A percentile compares a stretch with the other conserved stretches of the same genome.
These are phyloP conservation scores for Russula ochroleuca DNA, from an alignment of 768 basidiomycete genomes.

Conservation along the genomic window DNA sequence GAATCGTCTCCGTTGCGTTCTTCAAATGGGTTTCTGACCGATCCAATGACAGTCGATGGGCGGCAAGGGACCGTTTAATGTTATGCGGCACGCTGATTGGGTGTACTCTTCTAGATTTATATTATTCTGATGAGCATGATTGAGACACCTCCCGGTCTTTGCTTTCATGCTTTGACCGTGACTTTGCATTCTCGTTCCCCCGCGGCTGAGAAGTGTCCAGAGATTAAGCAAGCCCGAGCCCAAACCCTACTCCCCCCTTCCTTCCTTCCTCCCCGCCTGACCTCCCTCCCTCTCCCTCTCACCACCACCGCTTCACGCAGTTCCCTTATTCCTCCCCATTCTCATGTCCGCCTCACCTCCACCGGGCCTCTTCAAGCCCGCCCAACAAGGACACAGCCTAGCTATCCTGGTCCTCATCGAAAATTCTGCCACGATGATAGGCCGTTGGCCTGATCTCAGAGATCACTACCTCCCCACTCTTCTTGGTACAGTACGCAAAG, in stretches of 20 bases:
- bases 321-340: conserved; percentile 6
- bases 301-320: conserved; percentile 6
- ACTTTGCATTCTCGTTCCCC: conserved; percentile 15
- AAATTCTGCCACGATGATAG: conserved; percentile 26
- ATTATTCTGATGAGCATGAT: conserved; percentile 25
- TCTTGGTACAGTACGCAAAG: conserved; percentile 27
- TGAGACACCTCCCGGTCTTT: conserved; percentile 18
- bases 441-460: conserved; percentile 29
- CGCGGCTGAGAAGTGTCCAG: conserved; percentile 18
- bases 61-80: conserved; percentile 24
- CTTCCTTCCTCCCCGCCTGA: conserved; percentile 8
- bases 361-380: conserved; percentile 25
- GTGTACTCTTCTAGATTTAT: conserved; percentile 18
- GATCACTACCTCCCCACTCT: conserved; percentile 29
- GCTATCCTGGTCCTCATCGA: conserved; percentile 28
- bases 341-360: conserved; percentile 20
- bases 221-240: conserved; percentile 16
- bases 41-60: conserved; percentile 23
- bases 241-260: conserved; percentile 17
- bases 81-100: conserved; percentile 21
- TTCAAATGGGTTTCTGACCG: conserved; percentile 24
- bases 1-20: conserved; percentile 20
- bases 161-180: conserved; percentile 16
- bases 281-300: background rate
- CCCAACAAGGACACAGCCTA: conserved; percentile 21